A percentile compares a stretch with the other conserved stretches of the same genome.
phyloP scores from a whole-genome alignment of 306 rosid species.

The Quercus wislizeni region DNA sequence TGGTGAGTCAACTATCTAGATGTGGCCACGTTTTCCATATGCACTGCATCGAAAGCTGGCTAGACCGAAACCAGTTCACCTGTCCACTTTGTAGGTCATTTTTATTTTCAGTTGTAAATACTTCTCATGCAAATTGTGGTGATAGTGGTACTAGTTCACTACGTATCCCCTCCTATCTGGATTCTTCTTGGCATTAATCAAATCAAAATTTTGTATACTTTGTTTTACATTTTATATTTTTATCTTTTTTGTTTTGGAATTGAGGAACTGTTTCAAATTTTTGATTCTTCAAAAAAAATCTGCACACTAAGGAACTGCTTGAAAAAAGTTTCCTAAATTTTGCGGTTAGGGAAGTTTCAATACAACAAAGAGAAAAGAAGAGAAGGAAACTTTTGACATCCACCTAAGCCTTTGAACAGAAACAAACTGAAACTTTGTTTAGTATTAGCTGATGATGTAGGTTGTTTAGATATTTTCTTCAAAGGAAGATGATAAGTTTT shows the following conservation, averaged over 20 bases:
- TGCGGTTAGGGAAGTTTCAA: too few relatives aligned
- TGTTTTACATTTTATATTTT: background rate
- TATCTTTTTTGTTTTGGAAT: too few relatives aligned
- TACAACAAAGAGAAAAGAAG: too few relatives aligned
- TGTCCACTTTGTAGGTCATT: conserved; percentile 84
- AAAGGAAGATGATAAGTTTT: background rate
- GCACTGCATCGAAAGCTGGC: conserved; percentile 75
- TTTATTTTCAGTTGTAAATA: conserved; percentile 19
- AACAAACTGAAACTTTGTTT: too few relatives aligned
- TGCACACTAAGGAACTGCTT: too few relatives aligned
- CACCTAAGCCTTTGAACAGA: too few relatives aligned
- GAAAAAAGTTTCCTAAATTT: too few relatives aligned
- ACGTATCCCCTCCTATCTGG: conserved; percentile 13
- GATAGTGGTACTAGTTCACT: background rate
- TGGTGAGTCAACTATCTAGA: conserved; percentile 46
- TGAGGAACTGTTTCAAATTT: too few relatives aligned
- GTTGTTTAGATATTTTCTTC: background rate
- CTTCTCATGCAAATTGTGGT: conserved; percentile 17
- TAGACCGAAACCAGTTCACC: conserved; percentile 46
- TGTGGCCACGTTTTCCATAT: conserved; percentile 70
- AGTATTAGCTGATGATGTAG: too few relatives aligned
- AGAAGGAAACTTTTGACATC: too few relatives aligned
- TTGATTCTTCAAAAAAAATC: too few relatives aligned
- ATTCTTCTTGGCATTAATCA: conserved; percentile 17
- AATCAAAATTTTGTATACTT: background rate